Base-by-base conservation (phyloP, 768 basidiomycete species). In the Termitomyces sp. region DNA sequence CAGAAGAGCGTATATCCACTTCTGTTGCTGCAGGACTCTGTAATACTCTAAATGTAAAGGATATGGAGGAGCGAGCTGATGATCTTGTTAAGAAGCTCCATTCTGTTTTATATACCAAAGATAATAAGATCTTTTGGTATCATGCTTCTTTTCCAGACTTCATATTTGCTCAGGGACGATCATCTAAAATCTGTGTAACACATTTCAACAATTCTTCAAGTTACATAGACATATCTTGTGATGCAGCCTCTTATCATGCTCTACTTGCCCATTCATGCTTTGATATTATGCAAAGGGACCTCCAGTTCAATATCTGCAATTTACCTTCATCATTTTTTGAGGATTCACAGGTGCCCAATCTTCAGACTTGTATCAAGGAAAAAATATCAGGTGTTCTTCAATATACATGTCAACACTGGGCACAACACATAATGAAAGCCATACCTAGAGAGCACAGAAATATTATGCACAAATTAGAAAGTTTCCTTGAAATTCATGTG, bases 121-220 rank as follows among this genome's bases (percentile, higher is more conserved):
- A 66, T 36, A 4, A 6, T 11, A 7, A 0, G 10, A 10, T 51
- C 11, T 51, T 36, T 11, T 51, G 34, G 50, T 29, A 53, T 55
- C 69, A 71, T 51, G 57, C 64, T 31, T 70, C 69, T 3, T 69
- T 67, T 43, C 60, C 62, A 6, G 66, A 71, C 43, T 69, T 69
- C 32, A 62, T 71, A 7, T 69, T 67, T 37, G 48, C 54, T 60
- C 51, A 60, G n/a, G 15, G 0, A 32, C 31, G 4, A 6, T 51
- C 49, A 25, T 49, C 10, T 4, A n/a, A 34, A 8, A 20, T 51
- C 5, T 20, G 0, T 20, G 2, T 51, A 6, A 36, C 9, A 34
- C 12, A 3, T 15, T 20, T 4, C 1, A n/a, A 51, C 11, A 20
- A 36, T 2, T 3, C n/a, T 52, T 3, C 8, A 34, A 34, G 10